Percentiles rank a stretch among this genome's conserved stretches.
Conservation (phyloP, 169 alveolate genomes). For the Babesia ovis region DNA sequence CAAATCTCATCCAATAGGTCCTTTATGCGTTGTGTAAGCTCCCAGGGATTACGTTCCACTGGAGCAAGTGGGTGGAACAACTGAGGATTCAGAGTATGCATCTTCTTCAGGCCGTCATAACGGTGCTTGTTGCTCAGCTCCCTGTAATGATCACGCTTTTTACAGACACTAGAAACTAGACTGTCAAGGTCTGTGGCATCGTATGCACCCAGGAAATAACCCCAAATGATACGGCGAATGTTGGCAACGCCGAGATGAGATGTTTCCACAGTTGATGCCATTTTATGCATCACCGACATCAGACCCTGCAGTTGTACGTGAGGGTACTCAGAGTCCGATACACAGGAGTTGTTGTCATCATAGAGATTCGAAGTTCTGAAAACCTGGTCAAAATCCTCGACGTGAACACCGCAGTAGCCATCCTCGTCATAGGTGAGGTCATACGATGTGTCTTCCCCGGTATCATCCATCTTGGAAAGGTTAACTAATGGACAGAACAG, state of each 20-base stretch:
- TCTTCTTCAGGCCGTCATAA: constrained; percentile 23
- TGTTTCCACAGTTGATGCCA: constrained; percentile 22
- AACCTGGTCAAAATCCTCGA: constrained; percentile 23
- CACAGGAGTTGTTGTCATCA: background rate
- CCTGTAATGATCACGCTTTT: constrained; percentile 28
- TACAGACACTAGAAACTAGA: background rate
- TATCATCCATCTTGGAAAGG: background rate
- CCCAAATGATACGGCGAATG: constrained; percentile 61
- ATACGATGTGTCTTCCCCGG: background rate
- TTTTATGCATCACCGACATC: constrained; percentile 13
- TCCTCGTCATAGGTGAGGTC: constrained; percentile 64
- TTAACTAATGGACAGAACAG: no score
- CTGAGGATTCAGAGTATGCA: constrained; percentile 73
- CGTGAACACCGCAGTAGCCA: constrained; percentile 51
- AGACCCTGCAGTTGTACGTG: background rate
- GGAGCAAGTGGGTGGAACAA: constrained; percentile 78
- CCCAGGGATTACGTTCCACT: constrained; percentile 78
- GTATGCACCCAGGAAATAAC: constrained; percentile 42
- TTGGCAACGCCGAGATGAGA: background rate
- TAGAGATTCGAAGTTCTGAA: constrained; percentile 1
- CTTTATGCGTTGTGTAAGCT: constrained; percentile 58
- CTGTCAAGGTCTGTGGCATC: constrained; percentile 4
- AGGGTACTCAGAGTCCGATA: background rate
- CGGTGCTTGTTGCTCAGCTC: constrained; percentile 34
- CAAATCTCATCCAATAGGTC: constrained; percentile 74